Base-by-base conservation (phyloP, 805 yeast species). In the Starmerella tilneyi region DNA sequence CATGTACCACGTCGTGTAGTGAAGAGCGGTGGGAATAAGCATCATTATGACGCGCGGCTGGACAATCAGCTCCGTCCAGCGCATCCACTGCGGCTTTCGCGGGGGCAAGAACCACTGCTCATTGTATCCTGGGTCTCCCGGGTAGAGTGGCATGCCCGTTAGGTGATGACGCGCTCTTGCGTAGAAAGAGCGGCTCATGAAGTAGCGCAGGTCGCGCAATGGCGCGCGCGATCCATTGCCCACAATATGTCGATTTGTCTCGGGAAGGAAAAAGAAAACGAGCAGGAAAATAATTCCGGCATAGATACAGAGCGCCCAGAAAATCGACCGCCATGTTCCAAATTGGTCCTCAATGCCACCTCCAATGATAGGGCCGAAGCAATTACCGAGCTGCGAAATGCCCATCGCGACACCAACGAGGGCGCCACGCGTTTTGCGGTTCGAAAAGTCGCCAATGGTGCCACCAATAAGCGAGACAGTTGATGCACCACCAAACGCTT, bases 401-500 rank as follows among this genome's bases (percentile, higher is more conserved):
- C 94, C 89, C 15, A 75, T 59, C 1, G 76, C 74, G 15, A 78
- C 54, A 0, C 94, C 92, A 34, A 79, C 76, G 52, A 73, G 72
- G 2, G 77, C 73, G 13, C 94, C 95, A 54, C 95, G 70, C 46
- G 78, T 76, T 9, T 67, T 70, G 21, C 79, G 66, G 0, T 78
- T 71, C 2, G 85, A 76, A 20, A 79, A 64, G 63, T 85, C 95
- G 9, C 86, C 89, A 44, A 81, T 73, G 0, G 79, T 70, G 1
- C 92, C 92, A 2, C 79, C 70, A 30, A 72, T 70, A 2, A 84
- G 71, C 2, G 94, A 78, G 20, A 84, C 73, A 2, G 84, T 73
- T 0, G 94, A 85, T 0, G 92, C 78, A 5, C 79, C 78, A 12
- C 83, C 85, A 7, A 79, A 70, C 0, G 94, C 86, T 56, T 84